phyloP scores from a whole-genome alignment of 2,329 filamentous ascomycete species.

The Xylariaceae sp. region DNA sequence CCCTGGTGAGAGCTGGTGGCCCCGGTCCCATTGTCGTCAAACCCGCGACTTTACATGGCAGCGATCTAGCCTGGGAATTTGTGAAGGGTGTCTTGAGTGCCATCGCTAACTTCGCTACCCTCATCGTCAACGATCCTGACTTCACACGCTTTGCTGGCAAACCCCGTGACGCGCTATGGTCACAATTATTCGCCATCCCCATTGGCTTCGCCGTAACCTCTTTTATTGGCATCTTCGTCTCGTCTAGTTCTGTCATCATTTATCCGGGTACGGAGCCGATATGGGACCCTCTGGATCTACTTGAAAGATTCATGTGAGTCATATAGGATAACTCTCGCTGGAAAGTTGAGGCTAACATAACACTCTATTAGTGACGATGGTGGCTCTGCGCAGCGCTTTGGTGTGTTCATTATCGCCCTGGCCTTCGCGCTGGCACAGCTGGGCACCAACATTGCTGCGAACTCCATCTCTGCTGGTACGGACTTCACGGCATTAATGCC shows the following conservation, averaged over 20 bases:
- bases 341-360: conserved; percentile 2
- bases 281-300: conserved; percentile 75
- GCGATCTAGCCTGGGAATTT: conserved; percentile 78
- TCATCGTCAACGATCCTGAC: conserved; percentile 84
- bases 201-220: conserved; percentile 76
- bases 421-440: conserved; percentile 82
- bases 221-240: conserved; percentile 83
- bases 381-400: conserved; percentile 71
- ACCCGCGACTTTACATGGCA: conserved; percentile 67
- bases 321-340: not conserved
- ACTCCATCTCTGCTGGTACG: conserved; percentile 82
- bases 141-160: conserved; percentile 84
- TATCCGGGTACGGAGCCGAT: conserved; percentile 67
- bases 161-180: conserved; percentile 78
- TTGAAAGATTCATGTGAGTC: conserved; percentile 65
- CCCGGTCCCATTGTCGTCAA: conserved; percentile 83
- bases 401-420: conserved; percentile 74
- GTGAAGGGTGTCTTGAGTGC: conserved; percentile 87
- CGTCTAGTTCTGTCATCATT: conserved; percentile 73
- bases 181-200: conserved; percentile 79
- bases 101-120: conserved; percentile 88
- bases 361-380: conserved; percentile 58
- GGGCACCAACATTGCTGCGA: conserved; percentile 87
- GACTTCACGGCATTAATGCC: conserved; percentile 83
- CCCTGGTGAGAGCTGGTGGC: conserved; percentile 79